Conservation (phyloP, 1,284 basidiomycete species). For the Cryptococcus depauperatus region DNA sequence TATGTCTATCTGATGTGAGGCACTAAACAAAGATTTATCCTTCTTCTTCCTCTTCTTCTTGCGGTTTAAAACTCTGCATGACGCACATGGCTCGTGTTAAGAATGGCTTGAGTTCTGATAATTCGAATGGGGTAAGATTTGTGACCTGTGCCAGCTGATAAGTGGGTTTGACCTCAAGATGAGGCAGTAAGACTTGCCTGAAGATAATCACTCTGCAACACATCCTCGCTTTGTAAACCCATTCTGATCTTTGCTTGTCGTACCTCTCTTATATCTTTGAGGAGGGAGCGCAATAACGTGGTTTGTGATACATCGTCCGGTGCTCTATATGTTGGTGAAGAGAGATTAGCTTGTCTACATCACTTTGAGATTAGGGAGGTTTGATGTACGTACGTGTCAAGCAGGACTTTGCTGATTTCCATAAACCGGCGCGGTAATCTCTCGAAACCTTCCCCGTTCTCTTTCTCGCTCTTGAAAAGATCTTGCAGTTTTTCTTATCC, state of each 20-base stretch:
- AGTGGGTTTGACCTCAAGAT: neutral
- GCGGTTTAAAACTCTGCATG: constrained; percentile 44
- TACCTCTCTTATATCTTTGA: constrained; percentile 90
- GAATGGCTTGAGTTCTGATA: constrained; percentile 85
- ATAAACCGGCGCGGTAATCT: constrained; percentile 75
- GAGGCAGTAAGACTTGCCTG: constrained; percentile 51
- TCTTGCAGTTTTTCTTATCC: constrained; percentile 66
- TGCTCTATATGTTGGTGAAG: too few species aligned
- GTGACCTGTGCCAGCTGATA: constrained; percentile 54
- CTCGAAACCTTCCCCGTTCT: constrained; percentile 60
- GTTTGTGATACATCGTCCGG: constrained; percentile 78
- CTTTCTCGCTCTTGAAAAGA: constrained; percentile 60
- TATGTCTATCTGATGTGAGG: too few species aligned
- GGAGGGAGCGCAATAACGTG: constrained; percentile 68
- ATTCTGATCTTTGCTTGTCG: constrained; percentile 85
- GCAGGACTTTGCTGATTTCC: constrained; percentile 76
- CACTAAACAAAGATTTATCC: too few species aligned
- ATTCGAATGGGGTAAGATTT: constrained; percentile 79
- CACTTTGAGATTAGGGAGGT: neutral
- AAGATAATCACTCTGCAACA: constrained; percentile 50
- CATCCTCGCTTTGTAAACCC: constrained; percentile 66
- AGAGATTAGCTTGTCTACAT: neutral
- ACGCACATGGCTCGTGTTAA: constrained; percentile 74
- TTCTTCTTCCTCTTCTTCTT: constrained; percentile 2
- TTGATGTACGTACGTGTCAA: constrained; percentile 67